Evolutionary conservation across 2,329 filamentous ascomycete species (phyloP), one percentile per base, ranked within the genome.

Genomic region (Cylindrodendrum hubeiense): DNA sequence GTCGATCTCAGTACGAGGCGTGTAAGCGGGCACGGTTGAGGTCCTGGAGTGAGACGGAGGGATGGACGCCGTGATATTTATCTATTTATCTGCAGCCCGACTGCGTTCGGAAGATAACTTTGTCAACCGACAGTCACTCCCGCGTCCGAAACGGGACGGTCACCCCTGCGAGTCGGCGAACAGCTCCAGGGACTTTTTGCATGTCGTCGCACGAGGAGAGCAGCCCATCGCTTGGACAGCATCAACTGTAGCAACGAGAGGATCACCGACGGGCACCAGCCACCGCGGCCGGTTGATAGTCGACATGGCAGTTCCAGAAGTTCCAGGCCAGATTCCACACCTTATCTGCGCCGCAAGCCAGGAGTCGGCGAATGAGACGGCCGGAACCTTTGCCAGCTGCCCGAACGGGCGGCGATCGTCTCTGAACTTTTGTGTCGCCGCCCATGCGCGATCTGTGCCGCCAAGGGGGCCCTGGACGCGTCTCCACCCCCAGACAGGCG

Each of bases 361-460:
- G 39, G 17, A 9, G 13, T n/a, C 44, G 24, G 44, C 44, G 44
- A 49, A 30, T 49, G 8, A 28, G 15, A 49, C 2, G 46, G 2
- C 8, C 3, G 24, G 24, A 12, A 26, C 46, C 17, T 52, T 57
- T 57, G 52, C 53, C 26, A 63, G 60, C 53, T 63, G 51, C 60
- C 60, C 52, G 28, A 63, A 62, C 34, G 52, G 60, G 60, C 28
- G 39, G 22, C 53, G 60, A 63, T 63, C 44, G 41, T 12, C 41
- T 22, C 39, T 56, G 37, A 15, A 58, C 54, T 58, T 58, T 58
- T 58, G 54, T 28, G 30, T 30, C 30, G 9, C 24, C 5, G 24
- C 9, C 46, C 24, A 15, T 37, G 41, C 30, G 39, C 30, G 41
- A 56, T 56, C 41, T 56, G 52, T 28, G 46, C 26, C 15, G 24